Evolutionary conservation across 495 filamentous ascomycete genomes (phyloP), one percentile per base, ranked within the genome.

Genomic region (Penicillium taxi): DNA sequence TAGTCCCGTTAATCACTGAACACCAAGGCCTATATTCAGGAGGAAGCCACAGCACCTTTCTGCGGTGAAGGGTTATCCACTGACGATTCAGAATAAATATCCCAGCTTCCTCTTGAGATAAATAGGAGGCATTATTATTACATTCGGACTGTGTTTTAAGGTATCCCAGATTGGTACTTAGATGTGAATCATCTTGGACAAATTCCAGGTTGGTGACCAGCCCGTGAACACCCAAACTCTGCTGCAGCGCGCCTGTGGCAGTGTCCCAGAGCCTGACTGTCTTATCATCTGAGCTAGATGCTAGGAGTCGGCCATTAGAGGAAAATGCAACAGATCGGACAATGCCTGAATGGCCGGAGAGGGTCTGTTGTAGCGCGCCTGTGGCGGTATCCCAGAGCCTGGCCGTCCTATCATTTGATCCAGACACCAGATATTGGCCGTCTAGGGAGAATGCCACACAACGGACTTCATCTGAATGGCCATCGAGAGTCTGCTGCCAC

Each of bases 231-330:
- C n/a, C n/a, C n/a, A n/a, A n/a, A n/a, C n/a, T 61, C 28, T 52
- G 38, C 2, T 49, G 44, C 9, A 42, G 40, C 1, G 19, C 9
- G 20, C 47, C 48, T 14, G 41, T 46, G 4, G 22, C 27, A 4
- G 34, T 7, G 32, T 59, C 39, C 53, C 48, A 58, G 17, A 56
- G 37, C 36, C 36, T 22, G 5, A 58, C 26, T 5, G 37, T 56
- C 6, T 19, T 32, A 41, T 49, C 41, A 21, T 2, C 8, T 0
- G 42, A 44, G 22, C 26, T 47, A 12, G 59, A 62, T 9, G 40
- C 55, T 1, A 69, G n/a, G 6, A 58, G 24, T 34, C 39, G 48
- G 11, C 50, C 46, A 35, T 69, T 51, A 66, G 17, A 51, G 8
- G 29, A 32, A 11, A 32, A 32, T 6, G 14, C 53, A 0, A 58